These are phyloP conservation scores for Rhytidiadelphus loreus DNA, from an alignment of 225 moss, liverwort and hornwort genomes.

Conservation along the genomic window DNA sequence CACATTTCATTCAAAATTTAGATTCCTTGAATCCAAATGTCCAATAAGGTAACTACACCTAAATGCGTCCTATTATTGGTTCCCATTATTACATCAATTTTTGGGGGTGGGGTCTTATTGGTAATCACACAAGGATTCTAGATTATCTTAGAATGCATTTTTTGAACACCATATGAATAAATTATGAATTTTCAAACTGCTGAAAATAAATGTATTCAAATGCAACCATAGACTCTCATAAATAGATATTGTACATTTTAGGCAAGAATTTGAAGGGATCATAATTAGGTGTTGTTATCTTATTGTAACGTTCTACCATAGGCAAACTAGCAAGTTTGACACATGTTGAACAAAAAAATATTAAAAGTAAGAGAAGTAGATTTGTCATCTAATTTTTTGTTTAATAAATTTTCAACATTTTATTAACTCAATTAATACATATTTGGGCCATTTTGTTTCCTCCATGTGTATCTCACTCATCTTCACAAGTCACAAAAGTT, in stretches of 20 bases:
- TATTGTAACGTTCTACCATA: accelerated
- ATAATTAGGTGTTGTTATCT: not conserved
- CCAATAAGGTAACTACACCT: not conserved
- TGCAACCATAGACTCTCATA: accelerated
- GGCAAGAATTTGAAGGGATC: accelerated
- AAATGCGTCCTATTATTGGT: not conserved
- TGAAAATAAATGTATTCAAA: not conserved
- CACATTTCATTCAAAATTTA: not conserved
- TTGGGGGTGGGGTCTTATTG: no score
- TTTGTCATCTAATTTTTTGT: no score
- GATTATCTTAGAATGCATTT: not conserved
- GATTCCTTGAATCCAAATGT: not conserved
- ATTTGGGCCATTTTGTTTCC: accelerated
- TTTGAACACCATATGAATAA: not conserved
- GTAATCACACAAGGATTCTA: not conserved
- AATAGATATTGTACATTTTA: not conserved
- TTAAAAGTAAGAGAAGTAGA: accelerated
- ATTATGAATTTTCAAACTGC: not conserved
- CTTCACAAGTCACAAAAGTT: not conserved
- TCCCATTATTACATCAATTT: not conserved
- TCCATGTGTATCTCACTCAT: accelerated
- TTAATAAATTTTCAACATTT: no score
- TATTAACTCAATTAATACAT: no score
- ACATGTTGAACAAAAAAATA: accelerated
- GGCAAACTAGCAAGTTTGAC: accelerated